Evolutionary conservation across 164 flowering plant genomes (phyloP).

Genomic region (Liquidambar formosana): DNA sequence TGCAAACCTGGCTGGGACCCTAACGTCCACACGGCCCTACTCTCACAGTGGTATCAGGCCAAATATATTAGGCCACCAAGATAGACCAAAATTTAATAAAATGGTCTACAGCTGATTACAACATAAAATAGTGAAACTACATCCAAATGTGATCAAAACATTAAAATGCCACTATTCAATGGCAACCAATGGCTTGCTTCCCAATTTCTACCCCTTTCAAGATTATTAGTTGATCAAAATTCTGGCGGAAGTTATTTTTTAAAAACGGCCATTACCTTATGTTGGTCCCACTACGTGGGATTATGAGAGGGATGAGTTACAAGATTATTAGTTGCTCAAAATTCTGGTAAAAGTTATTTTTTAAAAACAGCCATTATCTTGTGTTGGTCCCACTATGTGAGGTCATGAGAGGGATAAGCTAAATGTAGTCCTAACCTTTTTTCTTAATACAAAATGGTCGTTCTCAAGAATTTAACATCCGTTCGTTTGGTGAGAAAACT

Average conservation of each 20-base stretch:
- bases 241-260: background rate
- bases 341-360: background rate
- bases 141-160: background rate
- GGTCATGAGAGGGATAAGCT: no score
- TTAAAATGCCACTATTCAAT: background rate
- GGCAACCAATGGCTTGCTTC: background rate
- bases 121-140: background rate
- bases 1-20: conserved; percentile 45
- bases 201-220: background rate
- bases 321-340: background rate
- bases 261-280: no score
- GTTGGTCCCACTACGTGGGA: no score
- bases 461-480: no score
- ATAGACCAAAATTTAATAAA: background rate
- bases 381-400: no score
- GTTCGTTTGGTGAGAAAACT: no score
- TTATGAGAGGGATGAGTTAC: no score
- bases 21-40: conserved; percentile 39
- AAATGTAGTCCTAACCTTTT: no score
- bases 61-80: background rate
- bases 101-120: background rate
- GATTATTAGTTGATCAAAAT: background rate
- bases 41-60: background rate
- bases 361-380: no score
- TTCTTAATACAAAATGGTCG: no score